These are phyloP conservation scores for Myriosclerotinia duriaeana DNA, from an alignment of 2,329 filamentous ascomycete species.

Conservation along the genomic window DNA sequence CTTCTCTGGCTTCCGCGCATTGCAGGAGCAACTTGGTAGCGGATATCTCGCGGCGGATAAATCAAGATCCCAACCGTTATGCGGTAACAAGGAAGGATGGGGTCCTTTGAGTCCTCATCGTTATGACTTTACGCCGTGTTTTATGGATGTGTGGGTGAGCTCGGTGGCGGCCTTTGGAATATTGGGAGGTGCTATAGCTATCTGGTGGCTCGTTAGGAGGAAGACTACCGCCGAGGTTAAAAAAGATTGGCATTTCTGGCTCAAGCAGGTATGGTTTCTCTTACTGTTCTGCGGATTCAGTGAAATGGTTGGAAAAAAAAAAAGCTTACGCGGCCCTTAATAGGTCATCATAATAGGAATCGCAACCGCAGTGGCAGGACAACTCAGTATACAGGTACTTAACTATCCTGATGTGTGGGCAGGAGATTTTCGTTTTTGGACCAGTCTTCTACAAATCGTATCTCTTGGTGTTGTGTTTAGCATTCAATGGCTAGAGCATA, in stretches of 20 bases:
- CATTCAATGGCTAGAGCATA: slow-evolving; percentile 71
- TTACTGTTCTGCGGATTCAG: slow-evolving; percentile 27
- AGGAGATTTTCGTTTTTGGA: slow-evolving; percentile 70
- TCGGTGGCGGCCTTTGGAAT: slow-evolving; percentile 77
- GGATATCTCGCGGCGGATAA: slow-evolving; percentile 56
- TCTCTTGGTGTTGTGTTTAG: slow-evolving; percentile 63
- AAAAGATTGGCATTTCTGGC: slow-evolving; percentile 91
- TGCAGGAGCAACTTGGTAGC: slow-evolving; percentile 50
- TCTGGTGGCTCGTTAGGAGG: slow-evolving; percentile 76
- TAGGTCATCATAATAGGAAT: slow-evolving; percentile 60
- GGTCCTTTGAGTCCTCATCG: slow-evolving; percentile 82
- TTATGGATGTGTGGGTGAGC: slow-evolving; percentile 87
- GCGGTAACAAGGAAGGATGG: slow-evolving; percentile 90
- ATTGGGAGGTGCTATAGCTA: slow-evolving; percentile 70
- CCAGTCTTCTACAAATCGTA: slow-evolving; percentile 58
- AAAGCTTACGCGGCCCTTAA: slow-evolving; percentile 23
- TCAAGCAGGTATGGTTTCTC: slow-evolving; percentile 70
- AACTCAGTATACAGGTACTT: slow-evolving; percentile 62
- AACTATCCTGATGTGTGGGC: slow-evolving; percentile 59
- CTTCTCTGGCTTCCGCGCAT: slow-evolving; percentile 57
- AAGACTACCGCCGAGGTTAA: slow-evolving; percentile 64
- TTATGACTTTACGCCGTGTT: slow-evolving; percentile 97
- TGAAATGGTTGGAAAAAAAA: background rate
- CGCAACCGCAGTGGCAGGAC: slow-evolving; percentile 55
- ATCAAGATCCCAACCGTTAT: slow-evolving; percentile 63